These are phyloP conservation scores for Sporothrix dimorphospora DNA, from an alignment of 2,329 filamentous ascomycete species.

Conservation along the genomic window DNA sequence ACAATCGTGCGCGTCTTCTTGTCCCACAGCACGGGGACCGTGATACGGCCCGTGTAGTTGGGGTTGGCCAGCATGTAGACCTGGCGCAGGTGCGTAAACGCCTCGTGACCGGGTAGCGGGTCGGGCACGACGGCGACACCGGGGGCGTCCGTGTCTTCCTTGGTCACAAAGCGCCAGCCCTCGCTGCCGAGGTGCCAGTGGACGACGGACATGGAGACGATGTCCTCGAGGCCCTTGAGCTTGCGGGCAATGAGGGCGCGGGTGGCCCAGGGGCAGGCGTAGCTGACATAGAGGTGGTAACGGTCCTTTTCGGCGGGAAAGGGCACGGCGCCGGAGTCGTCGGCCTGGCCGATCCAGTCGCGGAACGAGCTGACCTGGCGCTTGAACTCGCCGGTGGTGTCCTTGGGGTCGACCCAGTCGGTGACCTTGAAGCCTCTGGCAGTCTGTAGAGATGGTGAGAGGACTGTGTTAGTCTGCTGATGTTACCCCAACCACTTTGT, in stretches of 20 bases:
- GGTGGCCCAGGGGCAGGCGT: conserved; percentile 93
- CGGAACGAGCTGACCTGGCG: conserved; percentile 83
- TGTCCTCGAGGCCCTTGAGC: conserved; percentile 88
- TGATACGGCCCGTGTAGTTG: conserved; percentile 77
- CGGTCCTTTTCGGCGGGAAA: conserved; percentile 85
- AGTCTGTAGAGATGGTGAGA: conserved; percentile 8
- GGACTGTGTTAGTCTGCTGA: background rate
- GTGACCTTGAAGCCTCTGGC: conserved; percentile 59
- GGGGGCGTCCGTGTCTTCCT: conserved; percentile 58
- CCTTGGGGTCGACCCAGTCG: conserved; percentile 77
- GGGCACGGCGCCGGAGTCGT: conserved; percentile 64
- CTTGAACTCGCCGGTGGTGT: conserved; percentile 90
- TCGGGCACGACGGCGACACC: conserved; percentile 68
- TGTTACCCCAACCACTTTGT: background rate
- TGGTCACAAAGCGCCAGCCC: conserved; percentile 80
- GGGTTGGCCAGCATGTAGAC: conserved; percentile 77
- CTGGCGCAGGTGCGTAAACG: conserved; percentile 70
- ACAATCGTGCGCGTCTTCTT: conserved; percentile 76
- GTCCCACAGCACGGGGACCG: conserved; percentile 85
- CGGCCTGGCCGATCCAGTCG: conserved; percentile 63
- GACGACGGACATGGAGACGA: conserved; percentile 78
- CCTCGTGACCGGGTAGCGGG: conserved; percentile 71
- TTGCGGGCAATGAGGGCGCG: conserved; percentile 84
- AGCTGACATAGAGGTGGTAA: conserved; percentile 94
- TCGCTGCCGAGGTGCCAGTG: conserved; percentile 82